These are phyloP conservation scores for Leccinellum rugosiceps DNA, from an alignment of 768 basidiomycete genomes.

Conservation along the genomic window DNA sequence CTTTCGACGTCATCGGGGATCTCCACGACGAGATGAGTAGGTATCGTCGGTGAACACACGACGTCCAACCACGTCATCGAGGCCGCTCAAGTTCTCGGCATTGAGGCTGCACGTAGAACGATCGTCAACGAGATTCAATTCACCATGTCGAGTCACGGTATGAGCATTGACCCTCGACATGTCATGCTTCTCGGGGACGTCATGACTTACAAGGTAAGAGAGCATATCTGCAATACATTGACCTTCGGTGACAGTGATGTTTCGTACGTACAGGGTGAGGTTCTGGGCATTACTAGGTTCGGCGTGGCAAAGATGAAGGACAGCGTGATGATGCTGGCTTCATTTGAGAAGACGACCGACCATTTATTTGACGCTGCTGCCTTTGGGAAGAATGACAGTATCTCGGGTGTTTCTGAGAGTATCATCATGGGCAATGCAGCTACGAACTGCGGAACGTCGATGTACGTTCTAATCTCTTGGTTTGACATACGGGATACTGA, in stretches of 20 bases:
- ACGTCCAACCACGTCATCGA: conserved; percentile 98
- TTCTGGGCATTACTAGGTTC: conserved; percentile 96
- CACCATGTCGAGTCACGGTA: conserved; percentile 95
- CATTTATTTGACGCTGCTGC: conserved; percentile 98
- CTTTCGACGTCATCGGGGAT: not conserved
- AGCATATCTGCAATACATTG: not conserved
- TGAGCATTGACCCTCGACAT: conserved; percentile 98
- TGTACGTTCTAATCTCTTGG: conserved; percentile 50
- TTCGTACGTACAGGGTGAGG: conserved; percentile 70
- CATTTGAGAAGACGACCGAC: conserved; percentile 99
- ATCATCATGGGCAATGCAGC: conserved; percentile 99
- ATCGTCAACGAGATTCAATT: conserved; percentile 97
- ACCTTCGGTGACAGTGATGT: not conserved
- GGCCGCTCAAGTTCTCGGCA: conserved; percentile 91
- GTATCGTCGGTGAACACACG: conserved; percentile 89
- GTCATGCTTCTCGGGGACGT: conserved; percentile 98
- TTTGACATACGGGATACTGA: conserved; percentile 4
- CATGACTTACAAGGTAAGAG: conserved; percentile 89
- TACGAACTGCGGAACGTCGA: conserved; percentile 89
- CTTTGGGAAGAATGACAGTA: conserved; percentile 91
- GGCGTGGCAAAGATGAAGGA: conserved; percentile 99
- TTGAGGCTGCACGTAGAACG: conserved; percentile 91
- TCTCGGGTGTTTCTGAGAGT: conserved; percentile 97
- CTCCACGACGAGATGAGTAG: conserved; percentile 37
- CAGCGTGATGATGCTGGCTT: conserved; percentile 97